Conservation (phyloP, 2,329 filamentous ascomycete species). For the Colletotrichum sp. region DNA sequence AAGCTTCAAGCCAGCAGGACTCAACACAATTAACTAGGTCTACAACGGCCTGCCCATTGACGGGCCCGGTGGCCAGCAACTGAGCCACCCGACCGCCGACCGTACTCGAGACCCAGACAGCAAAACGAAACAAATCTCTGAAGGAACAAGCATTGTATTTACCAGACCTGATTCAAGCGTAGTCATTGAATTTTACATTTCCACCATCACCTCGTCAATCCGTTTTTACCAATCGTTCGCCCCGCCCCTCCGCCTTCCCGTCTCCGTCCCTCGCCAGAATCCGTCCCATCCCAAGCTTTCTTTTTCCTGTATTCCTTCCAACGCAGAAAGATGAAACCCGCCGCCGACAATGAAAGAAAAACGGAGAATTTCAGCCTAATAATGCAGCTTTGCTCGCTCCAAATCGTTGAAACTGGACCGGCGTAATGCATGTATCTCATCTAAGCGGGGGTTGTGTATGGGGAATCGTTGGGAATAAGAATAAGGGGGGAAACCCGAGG, state of each 20-base stretch:
- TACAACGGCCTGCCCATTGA: not conserved
- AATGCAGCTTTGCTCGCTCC: constrained; percentile 8
- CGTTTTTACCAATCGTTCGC: not conserved
- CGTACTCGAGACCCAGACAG: not conserved
- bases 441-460: not conserved
- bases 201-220: constrained; percentile 10
- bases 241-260: not conserved
- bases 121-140: not conserved
- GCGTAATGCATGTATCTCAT: constrained; percentile 6
- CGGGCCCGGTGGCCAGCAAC: not conserved
- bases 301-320: not conserved
- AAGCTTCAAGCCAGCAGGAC: not conserved
- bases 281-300: not conserved
- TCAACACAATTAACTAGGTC: not conserved
- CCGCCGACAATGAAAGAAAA: not conserved
- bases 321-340: not conserved
- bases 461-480: constrained; percentile 18
- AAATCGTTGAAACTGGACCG: not conserved
- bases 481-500: constrained; percentile 3
- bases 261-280: not conserved
- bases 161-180: not conserved
- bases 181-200: constrained; percentile 4
- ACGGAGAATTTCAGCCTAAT: not conserved
- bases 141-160: not conserved
- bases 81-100: not conserved